Conservation (phyloP, 805 yeast genomes). For the Candida awuae region DNA sequence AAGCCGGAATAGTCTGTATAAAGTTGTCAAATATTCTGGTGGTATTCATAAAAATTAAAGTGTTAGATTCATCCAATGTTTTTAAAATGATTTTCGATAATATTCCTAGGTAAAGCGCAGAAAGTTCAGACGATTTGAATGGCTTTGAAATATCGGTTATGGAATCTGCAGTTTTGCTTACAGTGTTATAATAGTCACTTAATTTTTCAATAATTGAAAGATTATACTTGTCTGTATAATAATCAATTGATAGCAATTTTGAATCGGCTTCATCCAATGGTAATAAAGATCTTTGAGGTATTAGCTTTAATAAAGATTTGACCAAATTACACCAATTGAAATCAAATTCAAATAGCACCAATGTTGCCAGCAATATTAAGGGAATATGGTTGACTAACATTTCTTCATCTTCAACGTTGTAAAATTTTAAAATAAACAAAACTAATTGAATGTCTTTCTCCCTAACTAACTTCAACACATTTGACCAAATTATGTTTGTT, state of each 20-base stretch:
- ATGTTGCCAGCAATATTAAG: conserved; percentile 40
- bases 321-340: conserved; percentile 35
- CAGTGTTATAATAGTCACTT: conserved; percentile 13
- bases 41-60: conserved; percentile 24
- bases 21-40: conserved; percentile 31
- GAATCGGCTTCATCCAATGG: conserved; percentile 41
- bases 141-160: conserved; percentile 24
- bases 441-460: conserved; percentile 39
- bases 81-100: conserved; percentile 20
- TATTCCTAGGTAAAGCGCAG: conserved; percentile 32
- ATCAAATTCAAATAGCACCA: conserved; percentile 29
- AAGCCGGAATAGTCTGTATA: conserved; percentile 39
- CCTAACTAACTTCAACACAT: conserved; percentile 39
- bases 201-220: conserved; percentile 11
- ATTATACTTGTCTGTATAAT: conserved; percentile 12
- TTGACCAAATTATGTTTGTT: conserved; percentile 68
- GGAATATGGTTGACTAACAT: conserved; percentile 75
- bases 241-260: conserved; percentile 7
- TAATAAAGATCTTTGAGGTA: conserved; percentile 58
- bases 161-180: not conserved
- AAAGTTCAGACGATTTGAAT: conserved; percentile 36
- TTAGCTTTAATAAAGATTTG: conserved; percentile 37
- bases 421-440: conserved; percentile 51
- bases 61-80: conserved; percentile 12
- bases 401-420: conserved; percentile 81